Percentiles rank a stretch among this genome's conserved stretches.
Evolutionary conservation across 2,329 filamentous ascomycete genomes (phyloP).

Genomic region (Botrytis hyacinthi): DNA sequence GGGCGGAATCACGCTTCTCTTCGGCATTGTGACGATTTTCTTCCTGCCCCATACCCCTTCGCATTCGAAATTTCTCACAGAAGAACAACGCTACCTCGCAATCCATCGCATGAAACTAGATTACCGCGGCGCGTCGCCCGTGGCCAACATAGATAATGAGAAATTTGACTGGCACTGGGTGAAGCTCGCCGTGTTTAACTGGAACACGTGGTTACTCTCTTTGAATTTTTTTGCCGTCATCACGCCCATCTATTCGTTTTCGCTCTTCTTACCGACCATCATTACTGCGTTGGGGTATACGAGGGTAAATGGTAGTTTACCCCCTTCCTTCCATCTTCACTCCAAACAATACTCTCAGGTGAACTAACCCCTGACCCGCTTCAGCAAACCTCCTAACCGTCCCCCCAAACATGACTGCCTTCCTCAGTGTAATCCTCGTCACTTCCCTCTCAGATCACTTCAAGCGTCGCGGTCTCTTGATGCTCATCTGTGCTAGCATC

Average conservation of each 20-base stretch:
- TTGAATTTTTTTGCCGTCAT: conserved; percentile 17
- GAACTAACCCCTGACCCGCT: conserved; percentile 37
- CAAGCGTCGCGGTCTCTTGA: conserved; percentile 66
- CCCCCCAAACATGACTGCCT: conserved; percentile 61
- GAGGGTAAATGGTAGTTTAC: conserved; percentile 23
- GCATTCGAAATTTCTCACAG: conserved; percentile 6
- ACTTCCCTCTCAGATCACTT: conserved; percentile 76
- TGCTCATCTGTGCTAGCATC: conserved; percentile 63
- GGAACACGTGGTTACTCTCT: conserved; percentile 18
- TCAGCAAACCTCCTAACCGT: conserved; percentile 49
- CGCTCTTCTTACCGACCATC: conserved; percentile 45
- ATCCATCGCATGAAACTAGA: conserved; percentile 20
- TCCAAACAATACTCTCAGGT: background rate
- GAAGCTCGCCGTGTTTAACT: conserved; percentile 15
- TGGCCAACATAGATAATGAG: conserved; percentile 7
- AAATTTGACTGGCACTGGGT: conserved; percentile 22
- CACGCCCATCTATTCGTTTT: conserved; percentile 41
- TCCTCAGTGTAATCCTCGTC: conserved; percentile 62
- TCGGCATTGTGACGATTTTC: conserved; percentile 7
- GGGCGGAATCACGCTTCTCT: conserved; percentile 12
- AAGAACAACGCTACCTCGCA: conserved; percentile 11
- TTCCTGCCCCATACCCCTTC: conserved; percentile 19
- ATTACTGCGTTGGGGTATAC: conserved; percentile 54
- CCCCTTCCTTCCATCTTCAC: background rate
- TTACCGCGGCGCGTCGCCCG: conserved; percentile 5